Percentiles rank a stretch among this genome's conserved stretches.
Evolutionary conservation across 345 rosid species (phyloP).

Genomic region (Pistacia vera): DNA sequence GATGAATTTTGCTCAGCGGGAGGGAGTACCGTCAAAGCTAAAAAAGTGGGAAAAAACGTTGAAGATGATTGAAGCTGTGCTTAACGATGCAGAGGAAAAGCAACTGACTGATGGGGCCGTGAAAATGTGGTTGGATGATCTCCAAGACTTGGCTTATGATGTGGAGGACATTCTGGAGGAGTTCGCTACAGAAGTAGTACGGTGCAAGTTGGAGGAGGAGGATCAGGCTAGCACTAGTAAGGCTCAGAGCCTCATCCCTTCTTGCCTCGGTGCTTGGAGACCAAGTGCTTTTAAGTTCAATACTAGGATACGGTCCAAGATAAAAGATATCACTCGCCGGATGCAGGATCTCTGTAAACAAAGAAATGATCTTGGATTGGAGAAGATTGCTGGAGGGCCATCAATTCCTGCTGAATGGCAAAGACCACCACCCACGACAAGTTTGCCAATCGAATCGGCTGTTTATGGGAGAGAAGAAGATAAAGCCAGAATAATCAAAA

Average conservation of each 20-base stretch:
- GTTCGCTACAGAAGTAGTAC: not conserved
- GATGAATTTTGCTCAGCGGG: not conserved
- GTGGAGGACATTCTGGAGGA: slow-evolving; percentile 16
- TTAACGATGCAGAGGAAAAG: slow-evolving; percentile 15
- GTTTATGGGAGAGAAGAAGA: slow-evolving; percentile 4
- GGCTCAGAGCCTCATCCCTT: not conserved
- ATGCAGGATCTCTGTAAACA: not conserved
- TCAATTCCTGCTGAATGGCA: not conserved
- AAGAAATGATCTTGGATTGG: not conserved
- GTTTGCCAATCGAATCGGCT: not conserved
- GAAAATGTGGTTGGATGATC: slow-evolving; percentile 10
- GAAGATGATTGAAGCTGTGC: rapidly evolving
- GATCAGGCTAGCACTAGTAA: not conserved
- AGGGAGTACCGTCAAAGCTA: not conserved
- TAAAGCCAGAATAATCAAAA: not conserved
- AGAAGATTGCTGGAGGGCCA: not conserved
- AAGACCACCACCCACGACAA: not conserved
- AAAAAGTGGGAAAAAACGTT: not conserved
- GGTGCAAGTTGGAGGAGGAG: not conserved
- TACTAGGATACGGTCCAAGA: not conserved
- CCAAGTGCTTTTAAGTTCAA: not conserved
- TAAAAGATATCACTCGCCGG: not conserved
- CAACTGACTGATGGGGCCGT: not conserved
- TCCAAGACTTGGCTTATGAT: slow-evolving; percentile 9
- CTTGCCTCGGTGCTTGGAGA: not conserved